Conservation (phyloP, 2,329 filamentous ascomycete genomes). For the Phaeosphaeriaceae sp. region DNA sequence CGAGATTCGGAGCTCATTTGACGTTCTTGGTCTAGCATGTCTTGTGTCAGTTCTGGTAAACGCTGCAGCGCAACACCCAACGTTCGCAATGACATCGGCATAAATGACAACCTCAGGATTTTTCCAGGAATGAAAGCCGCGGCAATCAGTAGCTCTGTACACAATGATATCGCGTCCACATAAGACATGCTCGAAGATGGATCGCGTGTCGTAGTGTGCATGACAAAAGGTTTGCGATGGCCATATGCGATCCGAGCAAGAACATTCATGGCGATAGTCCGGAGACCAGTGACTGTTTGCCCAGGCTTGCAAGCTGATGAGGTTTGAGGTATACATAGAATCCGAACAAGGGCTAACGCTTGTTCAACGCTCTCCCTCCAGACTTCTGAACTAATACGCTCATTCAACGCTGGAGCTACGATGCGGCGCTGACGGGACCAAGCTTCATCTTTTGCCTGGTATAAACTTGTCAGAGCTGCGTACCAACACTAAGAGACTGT, state of each 20-base stretch:
- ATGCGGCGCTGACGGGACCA: conserved; percentile 18
- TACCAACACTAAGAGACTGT: not conserved
- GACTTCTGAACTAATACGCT: conserved; percentile 15
- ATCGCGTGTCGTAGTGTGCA: not conserved
- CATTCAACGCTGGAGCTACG: conserved; percentile 16
- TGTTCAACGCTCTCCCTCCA: conserved; percentile 13
- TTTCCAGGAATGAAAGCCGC: conserved; percentile 8
- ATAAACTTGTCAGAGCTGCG: not conserved
- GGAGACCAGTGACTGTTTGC: conserved; percentile 6
- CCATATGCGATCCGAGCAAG: conserved; percentile 9
- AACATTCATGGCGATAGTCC: conserved; percentile 9
- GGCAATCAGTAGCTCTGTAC: not conserved
- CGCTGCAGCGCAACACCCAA: not conserved
- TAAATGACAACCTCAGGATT: conserved; percentile 4
- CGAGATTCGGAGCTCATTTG: not conserved
- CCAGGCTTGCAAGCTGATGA: not conserved
- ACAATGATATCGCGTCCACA: not conserved
- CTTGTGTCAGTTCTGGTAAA: not conserved
- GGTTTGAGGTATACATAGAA: not conserved
- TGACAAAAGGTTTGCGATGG: conserved; percentile 2
- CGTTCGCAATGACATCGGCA: conserved; percentile 3
- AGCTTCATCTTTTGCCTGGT: conserved; percentile 8
- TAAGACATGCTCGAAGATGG: not conserved
- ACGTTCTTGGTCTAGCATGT: not conserved
- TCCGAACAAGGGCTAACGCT: conserved; percentile 6